A percentile compares a stretch with the other conserved stretches of the same genome.
phyloP scores from a whole-genome alignment of 495 filamentous ascomycete genomes.

The Poronia punctata region DNA sequence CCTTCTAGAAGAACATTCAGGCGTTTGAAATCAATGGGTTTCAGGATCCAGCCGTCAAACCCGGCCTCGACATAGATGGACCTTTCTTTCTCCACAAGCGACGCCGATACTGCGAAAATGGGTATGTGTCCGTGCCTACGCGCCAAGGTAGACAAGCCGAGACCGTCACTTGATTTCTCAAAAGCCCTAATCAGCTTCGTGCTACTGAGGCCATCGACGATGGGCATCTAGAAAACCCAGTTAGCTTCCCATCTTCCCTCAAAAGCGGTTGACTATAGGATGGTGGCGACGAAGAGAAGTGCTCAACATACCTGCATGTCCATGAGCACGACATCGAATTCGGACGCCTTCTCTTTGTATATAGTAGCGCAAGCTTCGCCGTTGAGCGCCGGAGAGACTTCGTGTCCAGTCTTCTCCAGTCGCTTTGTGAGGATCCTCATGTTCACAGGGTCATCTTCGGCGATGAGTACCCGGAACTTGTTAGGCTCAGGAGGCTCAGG shows the following conservation, averaged over 20 bases:
- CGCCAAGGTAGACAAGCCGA: constrained; percentile 41
- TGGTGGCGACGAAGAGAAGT: neutral
- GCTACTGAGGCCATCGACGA: constrained; percentile 78
- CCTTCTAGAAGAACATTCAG: constrained; percentile 55
- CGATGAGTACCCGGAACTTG: constrained; percentile 65
- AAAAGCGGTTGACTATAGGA: neutral
- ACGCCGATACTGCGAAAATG: constrained; percentile 88
- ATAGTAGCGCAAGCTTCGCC: constrained; percentile 77
- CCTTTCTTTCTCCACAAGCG: constrained; percentile 63
- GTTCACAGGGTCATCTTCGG: constrained; percentile 92
- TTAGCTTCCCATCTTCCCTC: neutral
- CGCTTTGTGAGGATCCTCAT: constrained; percentile 81
- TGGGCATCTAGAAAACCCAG: constrained; percentile 66
- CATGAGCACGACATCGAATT: constrained; percentile 88
- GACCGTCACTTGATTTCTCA: constrained; percentile 43
- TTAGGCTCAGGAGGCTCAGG: constrained; percentile 6
- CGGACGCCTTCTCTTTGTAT: constrained; percentile 51
- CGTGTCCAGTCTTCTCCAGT: constrained; percentile 71
- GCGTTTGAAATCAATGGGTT: constrained; percentile 67
- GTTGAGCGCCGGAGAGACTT: constrained; percentile 67
- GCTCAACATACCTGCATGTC: constrained; percentile 71
- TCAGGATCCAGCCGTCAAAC: constrained; percentile 87
- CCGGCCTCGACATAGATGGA: constrained; percentile 69
- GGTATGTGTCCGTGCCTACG: constrained; percentile 54
- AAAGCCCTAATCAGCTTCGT: constrained; percentile 74